These are phyloP conservation scores for Dryadomyces quercivorus DNA, from an alignment of 2,329 filamentous ascomycete genomes.

Conservation along the genomic window DNA sequence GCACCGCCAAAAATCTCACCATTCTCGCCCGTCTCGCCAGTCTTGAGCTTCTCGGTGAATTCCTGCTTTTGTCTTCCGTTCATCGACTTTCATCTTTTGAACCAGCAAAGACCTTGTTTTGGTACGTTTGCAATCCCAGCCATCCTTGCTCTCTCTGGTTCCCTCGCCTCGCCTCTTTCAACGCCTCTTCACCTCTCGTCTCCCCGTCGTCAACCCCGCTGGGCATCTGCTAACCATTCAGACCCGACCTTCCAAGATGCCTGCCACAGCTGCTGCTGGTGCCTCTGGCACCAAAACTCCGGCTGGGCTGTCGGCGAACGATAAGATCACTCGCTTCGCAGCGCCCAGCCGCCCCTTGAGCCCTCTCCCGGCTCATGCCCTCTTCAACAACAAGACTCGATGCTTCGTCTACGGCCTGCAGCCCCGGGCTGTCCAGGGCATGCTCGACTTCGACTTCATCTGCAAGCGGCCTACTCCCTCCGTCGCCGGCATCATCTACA, in stretches of 20 bases:
- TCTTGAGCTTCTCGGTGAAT: neutral
- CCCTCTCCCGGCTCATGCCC: constrained; percentile 74
- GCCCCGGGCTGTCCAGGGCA: constrained; percentile 81
- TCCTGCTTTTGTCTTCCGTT: neutral
- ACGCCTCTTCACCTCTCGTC: neutral
- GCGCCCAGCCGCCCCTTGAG: constrained; percentile 86
- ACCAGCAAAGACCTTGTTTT: too few relatives aligned
- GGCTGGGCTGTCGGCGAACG: constrained; percentile 65
- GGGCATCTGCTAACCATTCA: neutral
- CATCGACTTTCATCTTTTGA: too few relatives aligned
- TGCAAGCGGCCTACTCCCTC: constrained; percentile 97
- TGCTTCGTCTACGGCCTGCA: constrained; percentile 99
- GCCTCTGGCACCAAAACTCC: constrained; percentile 33
- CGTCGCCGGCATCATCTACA: constrained; percentile 98
- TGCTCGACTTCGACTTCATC: constrained; percentile 99
- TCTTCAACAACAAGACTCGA: constrained; percentile 99
- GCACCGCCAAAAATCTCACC: neutral
- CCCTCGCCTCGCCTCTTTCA: neutral
- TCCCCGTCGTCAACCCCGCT: neutral
- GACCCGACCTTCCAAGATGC: constrained; percentile 28
- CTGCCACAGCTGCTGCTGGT: constrained; percentile 35
- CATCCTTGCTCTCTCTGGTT: neutral
- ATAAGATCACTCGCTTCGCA: constrained; percentile 95
- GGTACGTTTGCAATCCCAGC: too few relatives aligned
- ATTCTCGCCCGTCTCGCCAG: neutral